Evolutionary conservation across 768 basidiomycete species (phyloP).

Genomic region (Psilocybe subaeruginosa): DNA sequence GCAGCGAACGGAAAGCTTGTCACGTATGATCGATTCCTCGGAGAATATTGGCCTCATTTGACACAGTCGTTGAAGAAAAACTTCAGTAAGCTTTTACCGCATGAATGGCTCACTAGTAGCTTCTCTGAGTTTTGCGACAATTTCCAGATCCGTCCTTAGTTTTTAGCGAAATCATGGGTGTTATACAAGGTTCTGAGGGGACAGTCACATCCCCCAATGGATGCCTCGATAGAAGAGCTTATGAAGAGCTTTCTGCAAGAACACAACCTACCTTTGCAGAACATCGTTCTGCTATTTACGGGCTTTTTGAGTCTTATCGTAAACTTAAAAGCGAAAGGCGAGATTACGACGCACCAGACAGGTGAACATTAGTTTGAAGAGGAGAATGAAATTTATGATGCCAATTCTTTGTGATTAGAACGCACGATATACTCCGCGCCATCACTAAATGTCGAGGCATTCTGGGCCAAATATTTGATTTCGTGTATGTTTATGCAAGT

Average conservation of each 20-base stretch:
- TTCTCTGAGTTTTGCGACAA: neutral
- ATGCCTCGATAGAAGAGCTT: conserved; percentile 45
- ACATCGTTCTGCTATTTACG: conserved; percentile 50
- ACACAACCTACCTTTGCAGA: conserved; percentile 56
- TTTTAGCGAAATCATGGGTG: conserved; percentile 68
- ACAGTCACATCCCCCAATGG: conserved; percentile 37
- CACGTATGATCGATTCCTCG: conserved; percentile 50
- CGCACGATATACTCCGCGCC: conserved; percentile 48
- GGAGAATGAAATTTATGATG: neutral
- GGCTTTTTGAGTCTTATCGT: conserved; percentile 54
- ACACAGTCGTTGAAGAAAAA: conserved; percentile 50
- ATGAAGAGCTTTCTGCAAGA: conserved; percentile 50
- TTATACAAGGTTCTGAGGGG: conserved; percentile 67
- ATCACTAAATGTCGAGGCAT: conserved; percentile 32
- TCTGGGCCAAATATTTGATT: conserved; percentile 50
- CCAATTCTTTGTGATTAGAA: conserved; percentile 33
- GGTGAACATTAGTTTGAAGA: conserved; percentile 35
- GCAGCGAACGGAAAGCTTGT: conserved; percentile 29
- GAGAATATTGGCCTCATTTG: conserved; percentile 63
- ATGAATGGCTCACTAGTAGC: neutral
- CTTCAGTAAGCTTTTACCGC: conserved; percentile 41
- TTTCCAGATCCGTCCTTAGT: conserved; percentile 60
- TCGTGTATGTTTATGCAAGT: conserved; percentile 42
- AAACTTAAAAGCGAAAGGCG: conserved; percentile 42
- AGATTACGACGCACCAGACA: conserved; percentile 62